These are phyloP conservation scores for Combretum micranthum DNA, from an alignment of 345 rosid species.

Conservation along the genomic window DNA sequence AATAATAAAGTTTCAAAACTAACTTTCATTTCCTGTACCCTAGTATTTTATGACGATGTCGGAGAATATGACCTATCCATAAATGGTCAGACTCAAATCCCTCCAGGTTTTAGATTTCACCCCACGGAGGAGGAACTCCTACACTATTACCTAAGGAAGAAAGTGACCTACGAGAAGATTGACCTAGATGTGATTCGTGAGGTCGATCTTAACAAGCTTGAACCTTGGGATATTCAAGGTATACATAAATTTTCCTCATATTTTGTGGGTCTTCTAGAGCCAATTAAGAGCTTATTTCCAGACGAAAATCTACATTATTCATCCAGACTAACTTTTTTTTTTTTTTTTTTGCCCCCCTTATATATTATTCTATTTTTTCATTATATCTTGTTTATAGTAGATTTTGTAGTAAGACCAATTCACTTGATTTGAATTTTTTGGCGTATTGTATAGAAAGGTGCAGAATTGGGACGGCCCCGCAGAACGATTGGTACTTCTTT, in stretches of 20 bases:
- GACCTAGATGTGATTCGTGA: slow-evolving; percentile 97
- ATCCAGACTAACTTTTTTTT: neutral
- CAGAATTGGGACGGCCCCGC: slow-evolving; percentile 87
- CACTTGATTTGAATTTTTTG: neutral
- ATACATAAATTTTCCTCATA: neutral
- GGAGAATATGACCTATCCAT: slow-evolving; percentile 68
- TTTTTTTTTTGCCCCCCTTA: no score
- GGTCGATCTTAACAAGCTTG: slow-evolving; percentile 98
- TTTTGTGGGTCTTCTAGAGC: neutral
- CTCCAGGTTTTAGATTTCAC: slow-evolving; percentile 98
- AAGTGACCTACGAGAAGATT: slow-evolving; percentile 70
- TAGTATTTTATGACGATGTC: slow-evolving; percentile 23
- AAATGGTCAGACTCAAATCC: slow-evolving; percentile 91
- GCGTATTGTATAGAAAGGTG: slow-evolving; percentile 73
- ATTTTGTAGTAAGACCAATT: no score
- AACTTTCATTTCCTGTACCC: no score
- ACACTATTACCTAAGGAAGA: slow-evolving; percentile 86
- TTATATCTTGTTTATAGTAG: no score
- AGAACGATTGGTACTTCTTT: slow-evolving; percentile 97
- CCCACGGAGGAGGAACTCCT: slow-evolving; percentile 98
- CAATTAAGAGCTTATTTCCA: no score
- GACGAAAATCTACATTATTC: neutral
- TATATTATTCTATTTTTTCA: no score
- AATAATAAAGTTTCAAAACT: no score
- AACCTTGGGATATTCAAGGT: slow-evolving; percentile 99